A percentile compares a stretch with the other conserved stretches of the same genome.
phyloP scores from a whole-genome alignment of 805 yeast species.

The Zygosaccharomyces pseudorouxii region DNA sequence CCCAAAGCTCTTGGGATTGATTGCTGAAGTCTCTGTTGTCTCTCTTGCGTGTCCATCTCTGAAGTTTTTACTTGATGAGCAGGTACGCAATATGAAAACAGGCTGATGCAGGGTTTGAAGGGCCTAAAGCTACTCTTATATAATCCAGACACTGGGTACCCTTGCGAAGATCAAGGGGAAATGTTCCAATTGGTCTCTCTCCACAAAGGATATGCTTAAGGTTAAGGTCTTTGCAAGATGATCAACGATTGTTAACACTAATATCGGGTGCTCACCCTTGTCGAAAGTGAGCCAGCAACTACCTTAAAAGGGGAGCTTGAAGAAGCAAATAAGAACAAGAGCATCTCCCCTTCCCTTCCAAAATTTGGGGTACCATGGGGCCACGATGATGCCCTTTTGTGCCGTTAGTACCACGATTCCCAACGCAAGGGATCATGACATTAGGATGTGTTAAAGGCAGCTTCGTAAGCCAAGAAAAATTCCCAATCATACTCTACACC shows the following conservation, averaged over 20 bases:
- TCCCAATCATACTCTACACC: no score
- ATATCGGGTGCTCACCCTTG: background rate
- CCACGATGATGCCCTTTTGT: no score
- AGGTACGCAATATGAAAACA: background rate
- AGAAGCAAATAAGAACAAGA: background rate
- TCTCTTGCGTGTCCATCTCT: conserved; percentile 9
- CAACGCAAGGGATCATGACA: no score
- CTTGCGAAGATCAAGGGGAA: background rate
- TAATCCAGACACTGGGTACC: background rate
- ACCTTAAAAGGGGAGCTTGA: background rate
- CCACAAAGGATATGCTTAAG: background rate
- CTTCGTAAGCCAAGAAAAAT: no score
- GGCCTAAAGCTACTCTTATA: background rate
- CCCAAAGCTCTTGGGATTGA: conserved; percentile 29
- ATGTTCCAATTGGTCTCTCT: background rate
- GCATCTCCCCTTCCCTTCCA: background rate
- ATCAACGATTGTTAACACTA: background rate
- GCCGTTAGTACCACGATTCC: no score
- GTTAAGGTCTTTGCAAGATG: background rate
- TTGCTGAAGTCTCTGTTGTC: conserved; percentile 9
- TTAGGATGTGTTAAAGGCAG: no score
- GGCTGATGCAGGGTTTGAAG: background rate
- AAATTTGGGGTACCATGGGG: background rate
- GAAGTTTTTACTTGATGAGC: background rate
- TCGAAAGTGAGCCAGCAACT: background rate